phyloP scores from a whole-genome alignment of 2,329 filamentous ascomycete species.

The Ramularia collo-cygni region DNA sequence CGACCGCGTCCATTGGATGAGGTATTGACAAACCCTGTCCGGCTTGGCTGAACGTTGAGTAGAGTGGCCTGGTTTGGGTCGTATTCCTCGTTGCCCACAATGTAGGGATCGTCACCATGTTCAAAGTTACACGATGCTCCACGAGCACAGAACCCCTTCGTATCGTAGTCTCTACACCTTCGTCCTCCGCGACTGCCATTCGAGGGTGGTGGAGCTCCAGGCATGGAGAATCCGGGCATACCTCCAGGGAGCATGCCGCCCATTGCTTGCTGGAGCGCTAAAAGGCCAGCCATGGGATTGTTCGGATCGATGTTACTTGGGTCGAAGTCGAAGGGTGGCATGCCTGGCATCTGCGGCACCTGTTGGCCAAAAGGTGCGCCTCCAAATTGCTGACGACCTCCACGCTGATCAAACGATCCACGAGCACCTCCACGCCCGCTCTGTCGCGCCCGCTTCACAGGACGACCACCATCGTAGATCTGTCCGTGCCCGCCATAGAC shows the following conservation, averaged over 20 bases:
- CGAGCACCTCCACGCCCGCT: slow-evolving; percentile 41
- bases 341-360: slow-evolving; percentile 35
- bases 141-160: slow-evolving; percentile 63
- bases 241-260: slow-evolving; percentile 39
- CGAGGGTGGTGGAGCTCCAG: slow-evolving; percentile 7
- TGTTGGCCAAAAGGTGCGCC: slow-evolving; percentile 9
- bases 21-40: slow-evolving; percentile 15
- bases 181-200: slow-evolving; percentile 22
- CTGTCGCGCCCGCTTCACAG: slow-evolving; percentile 55
- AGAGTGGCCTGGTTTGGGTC: slow-evolving; percentile 51
- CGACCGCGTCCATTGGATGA: slow-evolving; percentile 34
- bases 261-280: slow-evolving; percentile 56
- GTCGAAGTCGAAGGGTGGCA: slow-evolving; percentile 54
- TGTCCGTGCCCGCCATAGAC: slow-evolving; percentile 30
- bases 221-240: slow-evolving; percentile 26
- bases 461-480: slow-evolving; percentile 36
- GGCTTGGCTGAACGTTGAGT: slow-evolving; percentile 17
- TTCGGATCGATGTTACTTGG: slow-evolving; percentile 32
- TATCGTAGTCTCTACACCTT: slow-evolving; percentile 64
- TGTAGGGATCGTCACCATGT: slow-evolving; percentile 51
- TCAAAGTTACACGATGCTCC: slow-evolving; percentile 63
- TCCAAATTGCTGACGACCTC: slow-evolving; percentile 10
- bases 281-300: slow-evolving; percentile 55
- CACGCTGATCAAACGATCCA: slow-evolving; percentile 25
- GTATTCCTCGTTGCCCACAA: slow-evolving; percentile 47